Percentiles rank a stretch among this genome's conserved stretches.
These are phyloP conservation scores for Bothriochloa decipiens DNA, from an alignment of 176 grass and related monocot species.

Conservation along the genomic window DNA sequence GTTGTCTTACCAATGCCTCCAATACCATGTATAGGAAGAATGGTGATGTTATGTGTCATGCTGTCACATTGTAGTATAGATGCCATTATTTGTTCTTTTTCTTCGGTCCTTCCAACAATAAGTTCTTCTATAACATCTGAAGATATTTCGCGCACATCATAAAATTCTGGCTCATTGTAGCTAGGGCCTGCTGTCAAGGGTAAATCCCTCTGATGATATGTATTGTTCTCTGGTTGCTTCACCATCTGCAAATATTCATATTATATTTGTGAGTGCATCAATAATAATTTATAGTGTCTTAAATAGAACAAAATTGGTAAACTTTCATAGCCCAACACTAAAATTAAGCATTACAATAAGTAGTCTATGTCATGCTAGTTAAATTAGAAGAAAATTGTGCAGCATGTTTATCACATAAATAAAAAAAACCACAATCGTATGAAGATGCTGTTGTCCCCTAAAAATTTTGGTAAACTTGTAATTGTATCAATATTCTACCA, in stretches of 20 bases:
- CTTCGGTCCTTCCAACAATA: conserved; percentile 2
- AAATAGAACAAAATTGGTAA: not conserved
- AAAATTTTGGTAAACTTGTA: too few species aligned
- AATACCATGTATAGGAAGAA: conserved; percentile 25
- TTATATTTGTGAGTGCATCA: not conserved
- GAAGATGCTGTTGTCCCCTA: too few species aligned
- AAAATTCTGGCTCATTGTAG: not conserved
- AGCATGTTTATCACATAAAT: not conserved
- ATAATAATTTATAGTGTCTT: not conserved
- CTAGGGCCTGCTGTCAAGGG: not conserved
- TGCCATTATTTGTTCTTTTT: not conserved
- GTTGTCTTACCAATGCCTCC: conserved; percentile 36
- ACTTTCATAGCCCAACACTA: not conserved
- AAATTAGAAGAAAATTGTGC: not conserved
- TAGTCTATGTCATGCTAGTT: not conserved
- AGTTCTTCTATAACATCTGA: conserved; percentile 23
- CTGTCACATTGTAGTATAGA: not conserved
- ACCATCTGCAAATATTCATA: conserved; percentile 3
- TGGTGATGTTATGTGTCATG: not conserved
- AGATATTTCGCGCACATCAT: conserved; percentile 3
- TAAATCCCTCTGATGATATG: not conserved
- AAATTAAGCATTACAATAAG: not conserved
- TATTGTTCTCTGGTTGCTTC: not conserved
- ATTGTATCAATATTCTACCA: too few species aligned
- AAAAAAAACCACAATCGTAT: too few species aligned